Conservation (phyloP, 2,329 filamentous ascomycete genomes). For the Penicillium sumatraense region DNA sequence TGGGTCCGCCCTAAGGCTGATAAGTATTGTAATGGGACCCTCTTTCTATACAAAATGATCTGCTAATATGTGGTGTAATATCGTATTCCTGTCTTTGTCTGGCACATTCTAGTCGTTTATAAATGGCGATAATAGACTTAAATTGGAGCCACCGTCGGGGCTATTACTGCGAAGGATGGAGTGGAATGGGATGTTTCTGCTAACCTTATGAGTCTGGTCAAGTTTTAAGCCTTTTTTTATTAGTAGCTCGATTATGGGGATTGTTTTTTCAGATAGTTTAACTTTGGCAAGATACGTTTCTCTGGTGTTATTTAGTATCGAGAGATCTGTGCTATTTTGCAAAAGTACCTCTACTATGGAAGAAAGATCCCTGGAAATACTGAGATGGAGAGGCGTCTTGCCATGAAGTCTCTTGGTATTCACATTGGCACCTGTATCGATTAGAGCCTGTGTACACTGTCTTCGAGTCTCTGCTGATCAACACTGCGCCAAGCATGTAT, state of each 20-base stretch:
- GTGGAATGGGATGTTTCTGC: neutral
- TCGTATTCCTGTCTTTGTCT: neutral
- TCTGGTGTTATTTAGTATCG: neutral
- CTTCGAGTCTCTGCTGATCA: neutral
- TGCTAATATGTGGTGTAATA: slow-evolving; percentile 1
- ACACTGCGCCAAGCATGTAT: neutral
- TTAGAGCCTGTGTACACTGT: neutral
- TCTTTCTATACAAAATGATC: neutral
- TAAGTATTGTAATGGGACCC: neutral
- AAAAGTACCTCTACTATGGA: neutral
- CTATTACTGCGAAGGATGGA: neutral
- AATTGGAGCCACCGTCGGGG: neutral
- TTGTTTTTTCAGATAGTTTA: neutral
- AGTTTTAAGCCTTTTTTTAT: neutral
- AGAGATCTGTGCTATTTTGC: neutral
- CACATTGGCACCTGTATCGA: slow-evolving; percentile 2
- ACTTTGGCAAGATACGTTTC: neutral
- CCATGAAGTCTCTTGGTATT: neutral
- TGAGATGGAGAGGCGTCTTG: slow-evolving; percentile 1
- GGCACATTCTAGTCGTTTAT: neutral
- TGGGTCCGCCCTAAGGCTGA: neutral
- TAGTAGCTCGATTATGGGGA: neutral
- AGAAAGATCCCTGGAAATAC: neutral
- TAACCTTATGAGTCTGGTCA: neutral
- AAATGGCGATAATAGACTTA: neutral